A percentile compares a stretch with the other conserved stretches of the same genome.
Evolutionary conservation across 768 basidiomycete species (phyloP).

Genomic region (Pisolithus microcarpus): DNA sequence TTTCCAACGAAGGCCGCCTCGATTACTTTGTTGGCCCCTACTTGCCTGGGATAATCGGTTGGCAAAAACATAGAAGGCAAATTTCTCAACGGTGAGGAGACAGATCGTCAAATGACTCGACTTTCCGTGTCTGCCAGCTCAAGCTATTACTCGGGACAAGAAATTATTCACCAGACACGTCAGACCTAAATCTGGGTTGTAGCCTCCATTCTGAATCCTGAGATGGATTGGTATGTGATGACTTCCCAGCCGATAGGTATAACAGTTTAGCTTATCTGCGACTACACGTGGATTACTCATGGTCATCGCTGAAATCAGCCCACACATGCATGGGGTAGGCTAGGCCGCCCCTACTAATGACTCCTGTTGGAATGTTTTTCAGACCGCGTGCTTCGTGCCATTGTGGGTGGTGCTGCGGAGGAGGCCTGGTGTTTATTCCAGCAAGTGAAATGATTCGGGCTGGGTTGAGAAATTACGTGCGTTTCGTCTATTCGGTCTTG

Average conservation of each 20-base stretch:
- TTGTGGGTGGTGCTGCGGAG: slow-evolving; percentile 77
- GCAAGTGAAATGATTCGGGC: slow-evolving; percentile 86
- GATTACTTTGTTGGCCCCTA: slow-evolving; percentile 68
- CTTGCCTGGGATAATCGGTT: slow-evolving; percentile 88
- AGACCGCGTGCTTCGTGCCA: slow-evolving; percentile 69
- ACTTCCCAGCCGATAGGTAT: slow-evolving; percentile 89
- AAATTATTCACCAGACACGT: too few species aligned
- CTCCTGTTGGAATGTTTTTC: slow-evolving; percentile 86
- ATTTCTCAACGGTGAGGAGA: slow-evolving; percentile 45
- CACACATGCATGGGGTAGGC: slow-evolving; percentile 91
- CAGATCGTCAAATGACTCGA: too few species aligned
- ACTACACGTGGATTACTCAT: not conserved
- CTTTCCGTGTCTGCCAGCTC: too few species aligned
- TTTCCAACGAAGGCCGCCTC: slow-evolving; percentile 73
- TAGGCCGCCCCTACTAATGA: too few species aligned
- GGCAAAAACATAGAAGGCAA: slow-evolving; percentile 88
- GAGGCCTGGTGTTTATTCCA: slow-evolving; percentile 83
- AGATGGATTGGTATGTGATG: slow-evolving; percentile 88
- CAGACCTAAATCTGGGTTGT: too few species aligned
- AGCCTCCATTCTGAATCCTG: slow-evolving; percentile 51
- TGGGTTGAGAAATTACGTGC: slow-evolving; percentile 97
- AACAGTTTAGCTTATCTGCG: too few species aligned
- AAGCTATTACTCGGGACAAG: too few species aligned
- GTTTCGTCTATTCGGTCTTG: slow-evolving; percentile 9
- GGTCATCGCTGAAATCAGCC: slow-evolving; percentile 67